phyloP scores from a whole-genome alignment of 2,329 filamentous ascomycete genomes.

The Sordariomycetes sp. region DNA sequence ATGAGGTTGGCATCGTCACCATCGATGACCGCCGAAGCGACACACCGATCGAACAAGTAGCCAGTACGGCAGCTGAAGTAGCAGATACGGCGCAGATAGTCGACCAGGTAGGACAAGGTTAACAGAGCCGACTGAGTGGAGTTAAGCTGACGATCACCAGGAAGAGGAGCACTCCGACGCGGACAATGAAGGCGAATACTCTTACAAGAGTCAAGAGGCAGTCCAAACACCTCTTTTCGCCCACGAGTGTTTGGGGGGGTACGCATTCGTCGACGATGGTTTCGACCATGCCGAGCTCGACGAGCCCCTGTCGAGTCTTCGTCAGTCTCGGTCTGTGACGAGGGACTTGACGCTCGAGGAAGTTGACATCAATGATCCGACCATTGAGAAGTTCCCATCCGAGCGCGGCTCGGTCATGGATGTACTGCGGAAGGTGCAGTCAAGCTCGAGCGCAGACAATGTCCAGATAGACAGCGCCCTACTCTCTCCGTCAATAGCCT shows the following conservation, averaged over 20 bases:
- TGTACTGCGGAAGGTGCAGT: constrained; percentile 35
- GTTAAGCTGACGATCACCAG: background rate
- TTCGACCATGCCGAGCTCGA: constrained; percentile 13
- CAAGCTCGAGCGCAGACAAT: constrained; percentile 29
- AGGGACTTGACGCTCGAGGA: background rate
- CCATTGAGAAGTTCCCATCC: constrained; percentile 37
- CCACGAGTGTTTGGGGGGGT: constrained; percentile 35
- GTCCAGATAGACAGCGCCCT: constrained; percentile 24
- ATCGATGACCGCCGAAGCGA: constrained; percentile 13
- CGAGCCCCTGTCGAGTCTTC: constrained; percentile 1
- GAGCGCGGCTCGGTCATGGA: constrained; percentile 33
- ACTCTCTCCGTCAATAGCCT: constrained; percentile 22
- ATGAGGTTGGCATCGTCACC: constrained; percentile 1
- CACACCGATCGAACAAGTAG: constrained; percentile 30
- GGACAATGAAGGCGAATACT: constrained; percentile 1
- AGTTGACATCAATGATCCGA: constrained; percentile 34
- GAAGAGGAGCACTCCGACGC: constrained; percentile 1
- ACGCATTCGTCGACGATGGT: constrained; percentile 21
- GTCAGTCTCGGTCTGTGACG: constrained; percentile 3
- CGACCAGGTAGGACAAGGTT: constrained; percentile 15
- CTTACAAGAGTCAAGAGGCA: constrained; percentile 7
- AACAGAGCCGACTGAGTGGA: background rate
- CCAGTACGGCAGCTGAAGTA: constrained; percentile 33
- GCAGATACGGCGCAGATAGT: constrained; percentile 28
- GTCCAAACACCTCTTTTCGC: constrained; percentile 32